Evolutionary conservation across 2,329 filamentous ascomycete genomes (phyloP).

Genomic region (Sordariomycetes sp.): DNA sequence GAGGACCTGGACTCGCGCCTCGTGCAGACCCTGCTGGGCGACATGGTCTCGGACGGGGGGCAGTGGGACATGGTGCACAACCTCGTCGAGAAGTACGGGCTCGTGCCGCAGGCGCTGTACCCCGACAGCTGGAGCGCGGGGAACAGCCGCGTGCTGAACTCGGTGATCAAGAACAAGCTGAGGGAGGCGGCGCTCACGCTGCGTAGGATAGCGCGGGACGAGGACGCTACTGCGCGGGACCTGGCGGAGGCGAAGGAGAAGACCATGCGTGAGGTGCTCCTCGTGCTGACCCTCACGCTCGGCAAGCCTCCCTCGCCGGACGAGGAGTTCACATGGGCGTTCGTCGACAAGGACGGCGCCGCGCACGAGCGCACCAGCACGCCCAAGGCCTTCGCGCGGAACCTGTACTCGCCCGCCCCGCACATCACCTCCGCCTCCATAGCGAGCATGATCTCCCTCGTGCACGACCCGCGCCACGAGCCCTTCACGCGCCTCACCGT

Average conservation of each 20-base stretch:
- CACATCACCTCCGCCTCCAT: slow-evolving; percentile 51
- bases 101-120: slow-evolving; percentile 74
- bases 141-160: slow-evolving; percentile 60
- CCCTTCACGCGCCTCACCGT: slow-evolving; percentile 66
- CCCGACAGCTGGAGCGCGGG: slow-evolving; percentile 73
- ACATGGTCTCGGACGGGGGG: slow-evolving; percentile 69
- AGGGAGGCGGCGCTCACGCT: slow-evolving; percentile 74
- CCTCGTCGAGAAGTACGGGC: slow-evolving; percentile 74
- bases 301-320: slow-evolving; percentile 65
- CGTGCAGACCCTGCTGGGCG: slow-evolving; percentile 56
- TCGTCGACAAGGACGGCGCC: slow-evolving; percentile 57
- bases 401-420: slow-evolving; percentile 51
- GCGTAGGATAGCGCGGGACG: slow-evolving; percentile 35
- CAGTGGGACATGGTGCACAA: slow-evolving; percentile 93
- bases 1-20: slow-evolving; percentile 64
- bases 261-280: slow-evolving; percentile 72
- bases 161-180: slow-evolving; percentile 70
- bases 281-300: slow-evolving; percentile 71
- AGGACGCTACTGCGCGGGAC: slow-evolving; percentile 21
- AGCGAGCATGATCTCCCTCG: slow-evolving; percentile 64
- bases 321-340: slow-evolving; percentile 70
- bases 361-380: slow-evolving; percentile 53
- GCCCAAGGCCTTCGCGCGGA: slow-evolving; percentile 60
- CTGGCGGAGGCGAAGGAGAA: slow-evolving; percentile 49
- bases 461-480: slow-evolving; percentile 74